Evolutionary conservation across 345 rosid species (phyloP).

Genomic region (Populus nigra): DNA sequence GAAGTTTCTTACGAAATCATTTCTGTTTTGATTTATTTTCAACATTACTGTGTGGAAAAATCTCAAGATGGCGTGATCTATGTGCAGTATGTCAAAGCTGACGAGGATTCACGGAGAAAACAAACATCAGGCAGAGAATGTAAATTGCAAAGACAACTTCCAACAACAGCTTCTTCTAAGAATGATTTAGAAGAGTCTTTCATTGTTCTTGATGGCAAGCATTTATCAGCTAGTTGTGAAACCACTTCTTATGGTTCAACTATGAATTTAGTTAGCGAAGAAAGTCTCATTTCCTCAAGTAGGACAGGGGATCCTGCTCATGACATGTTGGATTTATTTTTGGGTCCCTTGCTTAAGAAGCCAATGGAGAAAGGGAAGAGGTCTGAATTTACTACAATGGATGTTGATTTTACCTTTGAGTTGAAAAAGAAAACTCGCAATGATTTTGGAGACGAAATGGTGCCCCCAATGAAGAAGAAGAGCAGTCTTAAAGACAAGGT

Average conservation of each 20-base stretch:
- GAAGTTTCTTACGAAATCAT: neutral
- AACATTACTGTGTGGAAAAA: neutral
- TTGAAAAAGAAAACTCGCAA: slow-evolving; percentile 13
- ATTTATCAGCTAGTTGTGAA: slow-evolving; percentile 4
- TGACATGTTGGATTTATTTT: slow-evolving; percentile 54
- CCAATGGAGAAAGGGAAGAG: slow-evolving; percentile 25
- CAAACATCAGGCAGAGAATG: slow-evolving; percentile 1
- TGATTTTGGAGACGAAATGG: slow-evolving; percentile 26
- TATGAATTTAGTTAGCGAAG: slow-evolving; percentile 8
- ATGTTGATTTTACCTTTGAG: slow-evolving; percentile 17
- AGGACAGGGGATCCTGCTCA: slow-evolving; percentile 45
- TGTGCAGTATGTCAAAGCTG: slow-evolving; percentile 44
- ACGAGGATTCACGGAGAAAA: slow-evolving; percentile 16
- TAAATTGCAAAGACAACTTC: slow-evolving; percentile 8
- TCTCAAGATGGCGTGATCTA: neutral
- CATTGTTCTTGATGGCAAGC: slow-evolving; percentile 1
- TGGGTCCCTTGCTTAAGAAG: slow-evolving; percentile 56
- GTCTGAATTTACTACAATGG: slow-evolving; percentile 10
- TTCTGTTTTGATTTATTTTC: neutral
- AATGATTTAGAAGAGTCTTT: slow-evolving; percentile 15
- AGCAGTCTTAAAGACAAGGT: slow-evolving; percentile 52
- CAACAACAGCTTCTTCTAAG: neutral
- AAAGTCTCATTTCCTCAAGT: slow-evolving; percentile 4
- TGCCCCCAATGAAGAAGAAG: slow-evolving; percentile 37
- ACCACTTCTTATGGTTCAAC: slow-evolving; percentile 10